These are phyloP conservation scores for Aspergillus clavatus DNA, from an alignment of 2,329 filamentous ascomycete species.

Conservation along the genomic window DNA sequence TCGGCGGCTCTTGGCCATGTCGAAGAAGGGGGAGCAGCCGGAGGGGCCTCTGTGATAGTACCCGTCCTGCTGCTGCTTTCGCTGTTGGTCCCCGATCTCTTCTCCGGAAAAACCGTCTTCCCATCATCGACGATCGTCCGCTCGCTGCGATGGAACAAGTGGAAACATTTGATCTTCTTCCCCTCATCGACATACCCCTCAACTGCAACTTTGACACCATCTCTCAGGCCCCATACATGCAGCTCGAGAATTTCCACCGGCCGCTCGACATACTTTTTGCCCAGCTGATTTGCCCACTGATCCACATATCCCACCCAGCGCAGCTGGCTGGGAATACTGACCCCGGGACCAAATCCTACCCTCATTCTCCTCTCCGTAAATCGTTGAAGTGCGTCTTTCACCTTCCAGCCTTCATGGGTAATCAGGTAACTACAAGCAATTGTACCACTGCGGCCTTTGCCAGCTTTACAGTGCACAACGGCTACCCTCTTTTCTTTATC, in stretches of 20 bases:
- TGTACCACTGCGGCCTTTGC: slow-evolving; percentile 88
- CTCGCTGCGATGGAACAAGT: slow-evolving; percentile 71
- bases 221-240: slow-evolving; percentile 80
- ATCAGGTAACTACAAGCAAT: slow-evolving; percentile 86
- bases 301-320: slow-evolving; percentile 86
- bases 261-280: slow-evolving; percentile 76
- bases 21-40: slow-evolving; percentile 13
- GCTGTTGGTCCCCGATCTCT: slow-evolving; percentile 25
- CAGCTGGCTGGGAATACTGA: slow-evolving; percentile 89
- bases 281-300: slow-evolving; percentile 66
- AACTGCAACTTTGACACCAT: slow-evolving; percentile 81
- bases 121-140: slow-evolving; percentile 48
- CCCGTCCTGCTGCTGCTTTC: slow-evolving; percentile 1
- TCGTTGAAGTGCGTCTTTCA: slow-evolving; percentile 58
- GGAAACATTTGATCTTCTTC: slow-evolving; percentile 75
- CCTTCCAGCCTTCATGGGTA: slow-evolving; percentile 70
- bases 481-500: slow-evolving; percentile 58
- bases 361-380: slow-evolving; percentile 86
- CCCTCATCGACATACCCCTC: slow-evolving; percentile 87
- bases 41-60: background rate
- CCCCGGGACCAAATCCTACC: slow-evolving; percentile 78
- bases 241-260: slow-evolving; percentile 82
- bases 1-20: slow-evolving; percentile 11
- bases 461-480: slow-evolving; percentile 95
- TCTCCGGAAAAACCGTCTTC: slow-evolving; percentile 52